These are phyloP conservation scores for Colletotrichum incanum DNA, from an alignment of 2,329 filamentous ascomycete genomes.

Conservation along the genomic window DNA sequence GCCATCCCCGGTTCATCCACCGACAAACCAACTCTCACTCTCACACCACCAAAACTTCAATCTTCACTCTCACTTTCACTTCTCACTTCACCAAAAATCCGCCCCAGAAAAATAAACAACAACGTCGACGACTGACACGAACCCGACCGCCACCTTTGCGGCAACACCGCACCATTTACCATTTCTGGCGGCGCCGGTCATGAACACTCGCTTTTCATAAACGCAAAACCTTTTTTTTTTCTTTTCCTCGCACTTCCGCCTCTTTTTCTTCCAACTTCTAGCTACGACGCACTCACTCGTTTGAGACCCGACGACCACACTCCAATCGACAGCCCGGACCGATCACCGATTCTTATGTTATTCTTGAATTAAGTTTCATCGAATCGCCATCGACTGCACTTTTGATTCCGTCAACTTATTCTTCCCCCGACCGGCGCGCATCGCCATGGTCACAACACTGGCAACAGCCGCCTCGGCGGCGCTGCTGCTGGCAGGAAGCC, in stretches of 20 bases:
- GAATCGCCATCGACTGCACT: neutral
- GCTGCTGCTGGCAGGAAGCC: slow-evolving; percentile 33
- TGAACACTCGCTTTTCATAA: slow-evolving; percentile 29
- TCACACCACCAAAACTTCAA: slow-evolving; percentile 12
- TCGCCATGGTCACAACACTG: slow-evolving; percentile 41
- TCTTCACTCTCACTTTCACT: slow-evolving; percentile 16
- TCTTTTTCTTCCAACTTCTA: neutral
- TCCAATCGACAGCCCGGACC: neutral
- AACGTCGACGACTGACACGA: slow-evolving; percentile 12
- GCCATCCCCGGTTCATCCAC: slow-evolving; percentile 22
- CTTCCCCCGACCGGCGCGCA: slow-evolving; percentile 22
- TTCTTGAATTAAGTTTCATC: neutral
- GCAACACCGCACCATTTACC: neutral
- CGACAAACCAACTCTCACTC: neutral
- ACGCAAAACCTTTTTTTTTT: neutral
- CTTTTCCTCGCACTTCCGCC: neutral
- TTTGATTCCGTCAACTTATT: neutral
- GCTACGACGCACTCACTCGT: slow-evolving; percentile 18
- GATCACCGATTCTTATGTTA: neutral
- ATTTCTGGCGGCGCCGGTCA: slow-evolving; percentile 6
- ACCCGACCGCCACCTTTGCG: neutral
- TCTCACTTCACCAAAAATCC: neutral
- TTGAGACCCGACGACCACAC: neutral
- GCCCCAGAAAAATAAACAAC: neutral
- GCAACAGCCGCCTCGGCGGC: slow-evolving; percentile 38